Evolutionary conservation across 768 basidiomycete species (phyloP), one percentile per base, ranked within the genome.

Genomic region (Lactifluus echinatus): DNA sequence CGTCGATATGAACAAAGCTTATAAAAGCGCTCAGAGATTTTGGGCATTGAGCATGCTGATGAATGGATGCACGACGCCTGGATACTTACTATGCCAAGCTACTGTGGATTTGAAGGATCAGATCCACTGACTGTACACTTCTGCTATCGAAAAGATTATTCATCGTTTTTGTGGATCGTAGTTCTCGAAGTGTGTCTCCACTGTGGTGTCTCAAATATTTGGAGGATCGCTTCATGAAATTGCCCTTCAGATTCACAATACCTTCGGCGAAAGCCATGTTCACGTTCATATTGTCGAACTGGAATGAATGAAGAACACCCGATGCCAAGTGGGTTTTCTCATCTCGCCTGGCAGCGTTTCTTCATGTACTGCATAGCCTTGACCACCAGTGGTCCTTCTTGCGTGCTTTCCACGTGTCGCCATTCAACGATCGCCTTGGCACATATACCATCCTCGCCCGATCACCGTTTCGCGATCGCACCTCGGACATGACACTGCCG

Each of bases 81-180:
- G 84, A 78, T 88, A 73, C 71, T 88, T 70, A 85, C 86, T 2
- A 86, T 87, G 82, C 86, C 85, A 3, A 80, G 77, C 53, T 79
- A 81, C 50, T 56, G 83, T 28, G 86, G 86, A 0, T 78, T 75
- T 50, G 82, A 85, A 65, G 87, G 83, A 0, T 83, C 86, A 52
- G 87, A 87, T 57, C 87, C 87, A 0, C 69, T 87, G 42, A 81
- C 81, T 1, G 79, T 84, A 24, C 86, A 85, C 67, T 85, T 80
- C 60, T 78, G 80, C 64, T 87, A 87, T 65, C 65, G 72, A 42
- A 49, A 57, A 15, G 56, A 65, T 4, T 67, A 63, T 0, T 40
- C 45, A 33, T 31, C 15, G 4, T 64, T n/a, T n/a, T n/a, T 80
- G 28, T 75, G 74, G 69, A 57, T 76, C 21, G 67, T 75, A 17